Percentiles rank a stretch among this genome's conserved stretches.
Conservation (phyloP, 1,139 yeast genomes). For the Magnusiomyces tetraspermus region DNA sequence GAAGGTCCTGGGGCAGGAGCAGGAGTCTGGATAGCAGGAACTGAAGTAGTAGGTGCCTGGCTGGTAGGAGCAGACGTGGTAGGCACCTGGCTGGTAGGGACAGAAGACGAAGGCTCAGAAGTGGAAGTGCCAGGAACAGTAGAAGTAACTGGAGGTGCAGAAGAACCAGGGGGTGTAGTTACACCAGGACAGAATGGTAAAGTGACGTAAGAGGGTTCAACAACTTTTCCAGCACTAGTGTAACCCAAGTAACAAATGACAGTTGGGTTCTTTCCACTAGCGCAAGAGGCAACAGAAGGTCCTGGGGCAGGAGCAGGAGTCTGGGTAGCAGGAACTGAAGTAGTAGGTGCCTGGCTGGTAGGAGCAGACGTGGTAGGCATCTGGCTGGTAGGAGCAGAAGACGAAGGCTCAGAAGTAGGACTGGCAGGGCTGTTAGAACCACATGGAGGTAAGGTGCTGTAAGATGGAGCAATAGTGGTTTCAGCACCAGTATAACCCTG, state of each 20-base stretch:
- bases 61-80: background rate
- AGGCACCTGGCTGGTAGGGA: too few relatives aligned
- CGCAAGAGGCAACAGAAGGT: background rate
- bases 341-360: too few relatives aligned
- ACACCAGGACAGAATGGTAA: background rate
- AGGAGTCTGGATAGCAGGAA: background rate
- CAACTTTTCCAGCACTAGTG: background rate
- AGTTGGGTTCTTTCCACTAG: background rate
- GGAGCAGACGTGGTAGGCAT: too few relatives aligned
- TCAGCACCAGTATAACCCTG: background rate
- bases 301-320: background rate
- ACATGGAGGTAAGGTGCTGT: background rate
- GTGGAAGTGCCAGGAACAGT: too few relatives aligned
- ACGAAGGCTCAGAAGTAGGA: background rate
- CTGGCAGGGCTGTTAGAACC: background rate
- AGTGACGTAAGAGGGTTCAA: background rate
- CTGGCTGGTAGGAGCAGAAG: background rate
- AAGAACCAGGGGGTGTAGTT: constrained; percentile 9
- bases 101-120: too few relatives aligned
- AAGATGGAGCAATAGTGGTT: background rate
- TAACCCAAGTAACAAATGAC: background rate
- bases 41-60: background rate
- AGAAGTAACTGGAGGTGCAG: background rate
- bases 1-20: background rate
- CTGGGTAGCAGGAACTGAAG: background rate